Conservation (phyloP, 768 basidiomycete species). For the Boletus bicolor region DNA sequence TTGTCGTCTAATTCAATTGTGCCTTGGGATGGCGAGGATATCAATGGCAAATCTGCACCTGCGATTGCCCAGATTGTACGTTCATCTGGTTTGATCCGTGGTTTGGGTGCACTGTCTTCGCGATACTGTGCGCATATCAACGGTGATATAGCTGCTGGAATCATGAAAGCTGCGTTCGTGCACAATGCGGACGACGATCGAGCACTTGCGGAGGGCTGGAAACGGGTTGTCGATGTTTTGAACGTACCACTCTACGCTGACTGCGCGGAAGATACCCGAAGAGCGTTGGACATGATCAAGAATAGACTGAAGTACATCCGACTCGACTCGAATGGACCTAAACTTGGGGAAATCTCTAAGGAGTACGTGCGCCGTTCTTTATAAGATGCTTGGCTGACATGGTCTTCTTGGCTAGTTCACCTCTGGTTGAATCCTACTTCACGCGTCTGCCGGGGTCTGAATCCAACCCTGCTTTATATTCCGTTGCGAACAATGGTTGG, state of each 20-base stretch:
- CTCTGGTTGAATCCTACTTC: slow-evolving; percentile 90
- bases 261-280: slow-evolving; percentile 79
- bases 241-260: slow-evolving; percentile 88
- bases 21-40: slow-evolving; percentile 58
- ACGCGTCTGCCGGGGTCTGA: slow-evolving; percentile 71
- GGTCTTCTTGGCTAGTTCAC: slow-evolving; percentile 47
- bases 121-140: slow-evolving; percentile 69
- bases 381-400: slow-evolving; percentile 8
- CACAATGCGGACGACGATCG: slow-evolving; percentile 45
- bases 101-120: slow-evolving; percentile 56
- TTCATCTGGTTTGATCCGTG: slow-evolving; percentile 50
- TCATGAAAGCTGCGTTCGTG: slow-evolving; percentile 66
- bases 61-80: slow-evolving; percentile 68
- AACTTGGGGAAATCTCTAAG: slow-evolving; percentile 72
- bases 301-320: slow-evolving; percentile 78
- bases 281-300: slow-evolving; percentile 69
- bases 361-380: slow-evolving; percentile 45
- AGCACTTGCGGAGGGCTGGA: slow-evolving; percentile 69
- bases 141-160: slow-evolving; percentile 62
- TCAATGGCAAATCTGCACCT: slow-evolving; percentile 55
- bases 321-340: slow-evolving; percentile 80
- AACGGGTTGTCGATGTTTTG: slow-evolving; percentile 73
- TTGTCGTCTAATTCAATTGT: slow-evolving; percentile 35
- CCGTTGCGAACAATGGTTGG: slow-evolving; percentile 98
- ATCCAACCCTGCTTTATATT: slow-evolving; percentile 54